phyloP scores from a whole-genome alignment of 805 yeast genomes.

The Starmerella bombi region DNA sequence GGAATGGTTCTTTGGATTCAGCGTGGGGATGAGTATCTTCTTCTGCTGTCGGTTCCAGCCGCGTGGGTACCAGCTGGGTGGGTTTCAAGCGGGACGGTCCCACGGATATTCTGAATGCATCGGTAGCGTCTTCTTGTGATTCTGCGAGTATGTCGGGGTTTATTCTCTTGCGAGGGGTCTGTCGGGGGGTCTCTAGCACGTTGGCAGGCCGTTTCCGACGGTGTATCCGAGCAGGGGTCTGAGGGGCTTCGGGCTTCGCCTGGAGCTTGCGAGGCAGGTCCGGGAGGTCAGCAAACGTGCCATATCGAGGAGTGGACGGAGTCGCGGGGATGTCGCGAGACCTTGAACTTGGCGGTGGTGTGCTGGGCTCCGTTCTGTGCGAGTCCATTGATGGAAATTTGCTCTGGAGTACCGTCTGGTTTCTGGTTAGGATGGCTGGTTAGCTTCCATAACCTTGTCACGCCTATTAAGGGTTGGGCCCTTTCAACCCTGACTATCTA shows the following conservation, averaged over 20 bases:
- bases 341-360: slow-evolving; percentile 20
- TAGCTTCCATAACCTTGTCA: too few relatives aligned
- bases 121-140: neutral
- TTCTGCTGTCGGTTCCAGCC: neutral
- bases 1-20: slow-evolving; percentile 1
- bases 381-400: neutral
- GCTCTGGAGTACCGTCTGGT: neutral
- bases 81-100: neutral
- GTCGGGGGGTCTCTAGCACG: slow-evolving; percentile 13
- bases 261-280: slow-evolving; percentile 7
- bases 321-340: slow-evolving; percentile 17
- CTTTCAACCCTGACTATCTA: too few relatives aligned
- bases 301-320: slow-evolving; percentile 23
- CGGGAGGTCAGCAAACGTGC: slow-evolving; percentile 20
- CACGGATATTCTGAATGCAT: neutral
- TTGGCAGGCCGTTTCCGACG: slow-evolving; percentile 5
- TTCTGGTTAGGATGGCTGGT: neutral
- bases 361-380: slow-evolving; percentile 18
- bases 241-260: neutral
- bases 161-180: slow-evolving; percentile 12
- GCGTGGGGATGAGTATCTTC: neutral
- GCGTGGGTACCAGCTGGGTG: neutral
- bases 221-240: neutral
- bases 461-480: too few relatives aligned
- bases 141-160: neutral